Conservation (phyloP, 352 stramenopile species). For the Hyphochytrium catenoides region DNA sequence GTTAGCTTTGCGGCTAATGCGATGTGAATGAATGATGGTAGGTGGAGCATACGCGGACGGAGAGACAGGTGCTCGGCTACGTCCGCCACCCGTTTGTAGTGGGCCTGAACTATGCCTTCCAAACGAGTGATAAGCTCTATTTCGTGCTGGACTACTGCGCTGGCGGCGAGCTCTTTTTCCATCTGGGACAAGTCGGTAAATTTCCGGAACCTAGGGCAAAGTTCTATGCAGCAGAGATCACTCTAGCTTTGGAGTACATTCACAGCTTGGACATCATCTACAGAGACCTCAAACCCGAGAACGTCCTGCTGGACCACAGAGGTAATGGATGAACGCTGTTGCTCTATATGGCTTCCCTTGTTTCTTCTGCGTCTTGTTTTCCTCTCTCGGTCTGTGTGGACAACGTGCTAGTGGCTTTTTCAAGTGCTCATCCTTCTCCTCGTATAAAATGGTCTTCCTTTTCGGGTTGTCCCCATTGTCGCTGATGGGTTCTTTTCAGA, state of each 20-base stretch:
- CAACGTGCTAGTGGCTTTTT: no score
- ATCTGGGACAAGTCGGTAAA: constrained; percentile 69
- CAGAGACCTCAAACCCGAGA: constrained; percentile 91
- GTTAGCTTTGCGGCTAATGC: no score
- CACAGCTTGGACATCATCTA: constrained; percentile 86
- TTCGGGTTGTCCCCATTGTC: no score
- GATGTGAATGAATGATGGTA: no score
- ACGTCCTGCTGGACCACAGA: constrained; percentile 84
- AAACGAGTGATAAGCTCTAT: constrained; percentile 88
- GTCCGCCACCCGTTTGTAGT: constrained; percentile 95
- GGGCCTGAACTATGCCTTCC: constrained; percentile 81
- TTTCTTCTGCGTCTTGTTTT: no score
- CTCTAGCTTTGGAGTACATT: constrained; percentile 81
- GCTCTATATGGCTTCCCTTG: no score
- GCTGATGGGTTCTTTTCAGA: no score
- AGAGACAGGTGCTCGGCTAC: constrained; percentile 87
- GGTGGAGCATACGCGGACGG: constrained; percentile 95
- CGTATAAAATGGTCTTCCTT: no score
- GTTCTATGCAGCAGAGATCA: constrained; percentile 94
- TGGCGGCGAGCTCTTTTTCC: constrained; percentile 84
- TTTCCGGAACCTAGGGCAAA: constrained; percentile 75
- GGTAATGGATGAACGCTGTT: no score
- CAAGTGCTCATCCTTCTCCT: no score
- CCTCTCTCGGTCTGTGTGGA: no score
- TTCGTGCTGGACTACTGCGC: constrained; percentile 97